Conservation (phyloP, 192 early-diverging fungal genomes). For the Rhizophagus sp. region DNA sequence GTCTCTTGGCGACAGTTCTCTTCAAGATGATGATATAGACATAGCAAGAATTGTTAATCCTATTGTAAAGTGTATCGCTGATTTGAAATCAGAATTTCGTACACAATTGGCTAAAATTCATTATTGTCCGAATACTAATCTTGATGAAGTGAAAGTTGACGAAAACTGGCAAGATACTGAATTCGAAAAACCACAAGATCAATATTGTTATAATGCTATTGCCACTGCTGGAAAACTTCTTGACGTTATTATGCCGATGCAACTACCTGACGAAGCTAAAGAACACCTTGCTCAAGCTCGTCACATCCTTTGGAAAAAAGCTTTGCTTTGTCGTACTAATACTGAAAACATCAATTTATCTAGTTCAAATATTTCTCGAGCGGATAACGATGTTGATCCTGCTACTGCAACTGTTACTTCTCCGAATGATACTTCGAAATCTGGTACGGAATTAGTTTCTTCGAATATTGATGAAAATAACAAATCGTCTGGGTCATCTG, state of each 20-base stretch:
- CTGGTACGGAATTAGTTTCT: neutral
- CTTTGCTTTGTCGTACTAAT: neutral
- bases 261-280: conserved; percentile 8
- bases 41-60: neutral
- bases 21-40: neutral
- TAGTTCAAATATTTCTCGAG: neutral
- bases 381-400: neutral
- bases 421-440: neutral
- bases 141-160: neutral
- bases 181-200: conserved; percentile 8
- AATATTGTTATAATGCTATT: neutral
- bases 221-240: neutral
- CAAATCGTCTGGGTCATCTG: neutral
- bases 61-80: neutral
- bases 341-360: neutral
- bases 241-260: neutral
- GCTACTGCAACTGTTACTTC: neutral
- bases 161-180: neutral
- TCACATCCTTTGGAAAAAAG: neutral
- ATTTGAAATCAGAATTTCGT: conserved; percentile 4
- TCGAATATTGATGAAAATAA: neutral
- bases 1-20: neutral
- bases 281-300: neutral
- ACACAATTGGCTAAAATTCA: neutral
- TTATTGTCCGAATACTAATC: neutral